Base-by-base conservation (phyloP, 2,329 filamentous ascomycete species). In the Ilyonectria destructans region DNA sequence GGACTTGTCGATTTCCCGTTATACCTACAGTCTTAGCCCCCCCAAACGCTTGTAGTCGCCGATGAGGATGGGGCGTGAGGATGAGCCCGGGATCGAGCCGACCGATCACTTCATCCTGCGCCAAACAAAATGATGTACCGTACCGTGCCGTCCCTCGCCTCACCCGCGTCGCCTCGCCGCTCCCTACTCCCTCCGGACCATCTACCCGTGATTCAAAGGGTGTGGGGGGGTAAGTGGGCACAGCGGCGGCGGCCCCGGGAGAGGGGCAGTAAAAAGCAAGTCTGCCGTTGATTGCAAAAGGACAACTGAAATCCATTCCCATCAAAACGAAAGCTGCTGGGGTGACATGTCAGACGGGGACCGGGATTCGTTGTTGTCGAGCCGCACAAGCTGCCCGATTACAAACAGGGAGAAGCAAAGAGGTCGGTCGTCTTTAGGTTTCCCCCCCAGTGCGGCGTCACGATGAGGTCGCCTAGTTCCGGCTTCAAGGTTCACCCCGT, bases 401-500 rank as follows among this genome's bases (percentile, higher is more conserved):
- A 68, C 61, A 58, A 69, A 67, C 58, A 33, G 45, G 51, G 60
- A 55, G 57, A 68, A 66, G 61, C 40, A 60, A 61, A 69, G 55
- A 69, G 48, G 62, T 69, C 57, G 58, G 62, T 66, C 54, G 29
- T 66, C 31, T 59, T 59, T 54, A 65, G 56, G 58, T 63, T 68
- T 68, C 64, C 48, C 57, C 57, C 45, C 58, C 29, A 62, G 26
- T 48, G 37, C 59, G 51, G 58, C 58, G 49, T 58, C 60, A 46
- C 33, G 65, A 57, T 56, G 54, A 62, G 62, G 59, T 58, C 59
- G 58, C 40, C 62, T 68, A 60, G 65, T 52, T 57, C 60, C 43
- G 21, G 58, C 56, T 64, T 63, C 69, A 65, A 71, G 68, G 68
- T 69, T 67, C 52, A 67, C 60, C 68, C 70, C 65, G 61, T 71